Conservation (phyloP, 2,329 filamentous ascomycete genomes). For the Sporothrix humicola region DNA sequence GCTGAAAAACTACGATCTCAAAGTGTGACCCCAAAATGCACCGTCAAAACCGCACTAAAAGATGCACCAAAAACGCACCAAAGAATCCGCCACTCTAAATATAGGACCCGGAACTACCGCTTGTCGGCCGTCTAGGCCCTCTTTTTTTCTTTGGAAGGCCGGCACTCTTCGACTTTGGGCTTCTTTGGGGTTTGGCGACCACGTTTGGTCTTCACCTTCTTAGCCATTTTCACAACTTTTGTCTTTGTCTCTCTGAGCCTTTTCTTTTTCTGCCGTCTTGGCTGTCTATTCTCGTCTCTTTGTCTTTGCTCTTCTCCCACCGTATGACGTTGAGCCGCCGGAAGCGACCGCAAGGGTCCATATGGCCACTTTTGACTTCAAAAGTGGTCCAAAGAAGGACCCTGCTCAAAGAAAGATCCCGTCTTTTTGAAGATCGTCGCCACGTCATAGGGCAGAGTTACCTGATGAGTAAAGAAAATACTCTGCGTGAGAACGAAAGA, state of each 20-base stretch:
- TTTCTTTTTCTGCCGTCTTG: not conserved
- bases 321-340: not conserved
- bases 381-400: not conserved
- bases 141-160: not conserved
- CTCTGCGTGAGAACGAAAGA: not conserved
- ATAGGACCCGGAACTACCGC: constrained; percentile 15
- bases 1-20: no score
- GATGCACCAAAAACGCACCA: not conserved
- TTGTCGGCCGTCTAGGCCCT: constrained; percentile 1
- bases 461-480: not conserved
- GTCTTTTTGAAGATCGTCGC: not conserved
- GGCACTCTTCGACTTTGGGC: not conserved
- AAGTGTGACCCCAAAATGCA: no score
- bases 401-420: not conserved
- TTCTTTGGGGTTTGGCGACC: no score
- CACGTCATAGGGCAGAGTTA: not conserved
- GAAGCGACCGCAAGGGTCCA: not conserved
- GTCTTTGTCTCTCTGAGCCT: no score
- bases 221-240: no score
- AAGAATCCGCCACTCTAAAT: constrained; percentile 27
- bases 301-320: not conserved
- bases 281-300: no score
- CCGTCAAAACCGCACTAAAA: not conserved
- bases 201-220: no score
- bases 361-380: not conserved